Evolutionary conservation across 1,139 yeast species (phyloP).

Genomic region (Geotrichum bryndzae): DNA sequence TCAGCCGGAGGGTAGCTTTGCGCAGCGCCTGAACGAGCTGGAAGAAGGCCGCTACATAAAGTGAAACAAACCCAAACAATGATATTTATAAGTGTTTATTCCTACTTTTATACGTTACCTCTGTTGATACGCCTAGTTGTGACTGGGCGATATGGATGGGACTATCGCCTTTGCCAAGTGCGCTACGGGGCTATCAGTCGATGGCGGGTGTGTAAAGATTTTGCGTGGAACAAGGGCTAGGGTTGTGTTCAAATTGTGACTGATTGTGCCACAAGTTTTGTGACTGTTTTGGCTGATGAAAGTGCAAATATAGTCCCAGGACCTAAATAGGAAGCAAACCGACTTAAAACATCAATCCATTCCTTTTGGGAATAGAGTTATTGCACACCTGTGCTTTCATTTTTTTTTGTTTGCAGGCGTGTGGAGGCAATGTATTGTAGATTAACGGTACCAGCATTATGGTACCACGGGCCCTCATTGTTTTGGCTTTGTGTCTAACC

Average conservation of each 20-base stretch:
- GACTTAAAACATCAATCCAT: neutral
- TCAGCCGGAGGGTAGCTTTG: neutral
- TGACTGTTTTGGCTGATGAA: too few relatives aligned
- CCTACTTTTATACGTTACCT: too few relatives aligned
- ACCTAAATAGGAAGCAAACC: neutral
- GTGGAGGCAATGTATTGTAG: neutral
- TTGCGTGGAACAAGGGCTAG: too few relatives aligned
- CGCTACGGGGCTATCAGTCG: too few relatives aligned
- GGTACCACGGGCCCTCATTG: neutral
- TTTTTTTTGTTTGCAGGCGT: neutral
- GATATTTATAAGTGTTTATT: neutral
- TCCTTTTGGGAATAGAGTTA: neutral
- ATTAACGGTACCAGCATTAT: neutral
- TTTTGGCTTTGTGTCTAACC: neutral
- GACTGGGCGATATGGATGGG: neutral
- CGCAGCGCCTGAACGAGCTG: neutral
- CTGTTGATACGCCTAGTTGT: too few relatives aligned
- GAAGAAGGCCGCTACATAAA: constrained; percentile 6
- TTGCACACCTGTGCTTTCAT: too few relatives aligned
- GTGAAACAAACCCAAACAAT: neutral
- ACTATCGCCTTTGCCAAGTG: neutral
- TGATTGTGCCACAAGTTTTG: too few relatives aligned
- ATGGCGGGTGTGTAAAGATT: too few relatives aligned
- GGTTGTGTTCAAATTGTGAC: too few relatives aligned
- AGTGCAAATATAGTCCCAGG: too few relatives aligned